These are phyloP conservation scores for Fusarium denticulatum DNA, from an alignment of 2,329 filamentous ascomycete species.

Conservation along the genomic window DNA sequence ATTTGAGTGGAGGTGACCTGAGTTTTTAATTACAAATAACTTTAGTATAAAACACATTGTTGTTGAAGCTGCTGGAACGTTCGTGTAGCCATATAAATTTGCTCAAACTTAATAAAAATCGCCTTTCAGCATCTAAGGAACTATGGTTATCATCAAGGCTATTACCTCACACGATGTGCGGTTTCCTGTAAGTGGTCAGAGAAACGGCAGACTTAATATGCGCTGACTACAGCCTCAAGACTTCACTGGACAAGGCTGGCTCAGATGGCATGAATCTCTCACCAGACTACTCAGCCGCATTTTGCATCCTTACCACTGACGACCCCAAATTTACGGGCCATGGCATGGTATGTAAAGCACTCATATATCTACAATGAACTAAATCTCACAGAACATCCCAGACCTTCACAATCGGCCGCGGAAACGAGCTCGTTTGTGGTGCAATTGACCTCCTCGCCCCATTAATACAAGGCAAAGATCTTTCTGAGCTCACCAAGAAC, in stretches of 20 bases:
- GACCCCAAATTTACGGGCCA: constrained; percentile 72
- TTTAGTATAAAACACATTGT: too few relatives aligned
- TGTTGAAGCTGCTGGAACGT: too few relatives aligned
- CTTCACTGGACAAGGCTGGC: constrained; percentile 90
- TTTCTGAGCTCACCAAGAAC: constrained; percentile 79
- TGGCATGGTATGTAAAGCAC: constrained; percentile 69
- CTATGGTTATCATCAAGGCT: not conserved
- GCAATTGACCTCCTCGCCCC: constrained; percentile 84
- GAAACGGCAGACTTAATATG: accelerated
- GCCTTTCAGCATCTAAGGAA: accelerated
- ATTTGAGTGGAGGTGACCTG: not conserved
- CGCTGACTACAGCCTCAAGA: constrained; percentile 47
- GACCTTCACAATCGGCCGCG: constrained; percentile 86
- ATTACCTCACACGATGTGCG: not conserved
- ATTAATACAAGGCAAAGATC: constrained; percentile 77
- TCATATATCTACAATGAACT: accelerated
- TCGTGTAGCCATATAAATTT: not conserved
- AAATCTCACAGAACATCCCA: constrained; percentile 41
- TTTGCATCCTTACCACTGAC: constrained; percentile 88
- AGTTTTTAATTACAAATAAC: accelerated
- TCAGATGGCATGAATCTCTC: constrained; percentile 96
- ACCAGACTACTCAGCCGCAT: constrained; percentile 89
- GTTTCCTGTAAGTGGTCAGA: not conserved
- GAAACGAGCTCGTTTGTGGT: constrained; percentile 90
- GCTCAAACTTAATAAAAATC: accelerated